phyloP scores from a whole-genome alignment of 768 basidiomycete species.

The Leccinum imitatum region DNA sequence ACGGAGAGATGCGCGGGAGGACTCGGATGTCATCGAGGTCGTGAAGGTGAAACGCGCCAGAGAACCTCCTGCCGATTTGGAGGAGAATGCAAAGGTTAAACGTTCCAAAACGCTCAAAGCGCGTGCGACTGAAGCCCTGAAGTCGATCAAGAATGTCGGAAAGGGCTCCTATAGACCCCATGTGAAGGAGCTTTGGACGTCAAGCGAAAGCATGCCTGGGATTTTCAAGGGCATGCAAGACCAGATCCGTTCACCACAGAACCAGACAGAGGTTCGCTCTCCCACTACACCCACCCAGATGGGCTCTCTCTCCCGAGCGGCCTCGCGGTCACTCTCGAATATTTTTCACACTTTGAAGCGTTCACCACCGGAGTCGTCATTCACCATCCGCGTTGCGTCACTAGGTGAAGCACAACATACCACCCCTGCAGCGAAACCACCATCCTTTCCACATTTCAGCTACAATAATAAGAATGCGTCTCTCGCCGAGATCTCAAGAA shows the following conservation, averaged over 20 bases:
- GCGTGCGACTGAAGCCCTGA: slow-evolving; percentile 48
- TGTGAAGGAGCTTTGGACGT: slow-evolving; percentile 39
- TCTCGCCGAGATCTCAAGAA: slow-evolving; percentile 14
- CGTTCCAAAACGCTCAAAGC: slow-evolving; percentile 43
- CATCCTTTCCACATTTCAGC: slow-evolving; percentile 9
- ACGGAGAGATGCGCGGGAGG: slow-evolving; percentile 43
- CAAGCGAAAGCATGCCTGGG: slow-evolving; percentile 27
- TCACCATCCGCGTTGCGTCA: slow-evolving; percentile 22
- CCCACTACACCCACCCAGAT: slow-evolving; percentile 23
- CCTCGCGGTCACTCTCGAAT: slow-evolving; percentile 35
- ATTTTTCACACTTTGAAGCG: slow-evolving; percentile 23
- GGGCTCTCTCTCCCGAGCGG: slow-evolving; percentile 26
- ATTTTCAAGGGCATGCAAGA: slow-evolving; percentile 29
- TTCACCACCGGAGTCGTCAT: slow-evolving; percentile 30
- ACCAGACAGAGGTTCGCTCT: slow-evolving; percentile 12
- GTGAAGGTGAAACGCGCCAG: slow-evolving; percentile 51
- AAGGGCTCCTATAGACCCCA: slow-evolving; percentile 37
- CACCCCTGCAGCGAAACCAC: slow-evolving; percentile 6
- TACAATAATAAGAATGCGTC: slow-evolving; percentile 29
- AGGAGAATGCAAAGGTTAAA: slow-evolving; percentile 28
- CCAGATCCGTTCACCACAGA: slow-evolving; percentile 18
- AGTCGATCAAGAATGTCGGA: slow-evolving; percentile 45
- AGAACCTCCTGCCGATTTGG: slow-evolving; percentile 21
- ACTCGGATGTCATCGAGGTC: slow-evolving; percentile 56
- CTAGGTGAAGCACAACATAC: slow-evolving; percentile 18